Base-by-base conservation (phyloP, 2,329 filamentous ascomycete genomes). In the Nemania diffusa region DNA sequence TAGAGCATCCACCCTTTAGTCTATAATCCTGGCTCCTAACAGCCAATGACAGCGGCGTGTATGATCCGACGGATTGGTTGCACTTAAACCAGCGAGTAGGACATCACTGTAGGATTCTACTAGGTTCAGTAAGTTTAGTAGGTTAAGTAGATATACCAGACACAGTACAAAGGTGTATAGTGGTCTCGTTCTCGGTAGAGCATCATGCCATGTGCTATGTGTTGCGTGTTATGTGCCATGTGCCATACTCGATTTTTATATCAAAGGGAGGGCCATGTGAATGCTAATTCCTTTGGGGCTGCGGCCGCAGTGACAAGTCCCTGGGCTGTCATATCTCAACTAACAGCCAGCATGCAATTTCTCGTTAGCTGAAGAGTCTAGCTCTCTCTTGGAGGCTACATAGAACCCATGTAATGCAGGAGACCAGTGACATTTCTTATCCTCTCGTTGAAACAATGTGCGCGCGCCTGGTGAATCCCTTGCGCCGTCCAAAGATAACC, bases 361-460 rank as follows among this genome's bases (percentile, higher is more conserved):
- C 44, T 69, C 55, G 52, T 63, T 56, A 65, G 68, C 67, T 57
- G 22, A 69, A 60, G 50, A 32, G 29, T 32, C 29, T 32, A 32
- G 53, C 56, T 57, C 40, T 62, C 52, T 55, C 32, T n/a, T 34
- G 34, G 27, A 44, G 27, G 24, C 15, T 52, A 42, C 34, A 51
- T 58, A 57, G 32, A 57, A 44, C 48, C 65, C 60, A 72, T 73
- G 71, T 67, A 71, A 55, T 65, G 69, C 53, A 64, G 57, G 55
- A 52, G 57, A 72, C 71, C 67, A 71, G 73, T 52, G 59, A 70
- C 60, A 69, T 46, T 58, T 63, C 68, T 71, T 65, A 70, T 65
- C 71, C 53, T 63, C 64, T 48, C 55, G 59, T 75, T 75, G 73
- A 75, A 70, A 76, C 73, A 74, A 60, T 71, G 70, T 73, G 71